Base-by-base conservation (phyloP, 306 rosid genomes). In the Macrotyloma uniflorum region DNA sequence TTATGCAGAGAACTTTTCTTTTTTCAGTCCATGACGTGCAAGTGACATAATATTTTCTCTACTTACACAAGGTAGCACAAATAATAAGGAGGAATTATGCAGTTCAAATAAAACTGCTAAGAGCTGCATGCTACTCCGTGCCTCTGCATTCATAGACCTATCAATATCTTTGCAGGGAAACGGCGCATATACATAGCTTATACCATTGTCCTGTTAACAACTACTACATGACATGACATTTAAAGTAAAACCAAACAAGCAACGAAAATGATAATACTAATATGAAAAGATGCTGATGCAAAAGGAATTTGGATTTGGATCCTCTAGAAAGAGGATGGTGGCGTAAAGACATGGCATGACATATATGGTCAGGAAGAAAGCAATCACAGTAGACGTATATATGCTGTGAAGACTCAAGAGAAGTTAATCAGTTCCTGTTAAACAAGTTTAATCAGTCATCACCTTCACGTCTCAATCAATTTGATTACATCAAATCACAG, bases 381-480 rank as follows among this genome's bases (percentile, higher is more conserved):
- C 61, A 70, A 47, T 49, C 4, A 40, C 50, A 4, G 70, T 30
- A 5, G 50, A 43, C 32, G 18, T 50, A 64, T 64, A 51, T 32
- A 62, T n/a, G 5, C 33, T 30, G 4, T 30, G 33, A 30, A 15
- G 45, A 30, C 63, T 33, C 5, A 6, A n/a, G 24, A 28, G 65
- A 61, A 61, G 8, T 30, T 8, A 22, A 9, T 33, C 43, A 16
- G 24, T 40, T 55, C 18, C 53, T 22, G 67, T 19, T 14, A 5
- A 72, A 23, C 53, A 73, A 38, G 40, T 57, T 57, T 40, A 38
- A 35, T 35, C 30, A 5, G 49, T 72, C 47, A 36, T 61, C 67
- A 6, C 28, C 63, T 11, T 50, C 49, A 32, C 49, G 13, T 51
- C 47, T 71, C 76, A 72, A 54, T 72, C 64, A 20, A 49, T 49